Evolutionary conservation across 805 yeast species (phyloP).

Genomic region (Pichia membranifaciens): DNA sequence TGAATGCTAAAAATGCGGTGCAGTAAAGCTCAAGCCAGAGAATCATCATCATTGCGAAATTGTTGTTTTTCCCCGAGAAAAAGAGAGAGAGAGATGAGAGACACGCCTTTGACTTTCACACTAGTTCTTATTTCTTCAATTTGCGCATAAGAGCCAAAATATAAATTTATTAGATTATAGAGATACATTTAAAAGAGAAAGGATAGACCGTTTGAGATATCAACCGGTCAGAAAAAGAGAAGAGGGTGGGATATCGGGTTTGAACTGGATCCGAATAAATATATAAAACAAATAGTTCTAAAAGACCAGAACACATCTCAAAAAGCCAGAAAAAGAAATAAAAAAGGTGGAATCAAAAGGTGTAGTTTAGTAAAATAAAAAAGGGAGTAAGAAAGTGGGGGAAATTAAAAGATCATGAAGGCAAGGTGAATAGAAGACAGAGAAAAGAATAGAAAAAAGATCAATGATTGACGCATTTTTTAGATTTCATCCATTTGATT

Average conservation of each 20-base stretch:
- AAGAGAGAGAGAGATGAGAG: too few species aligned
- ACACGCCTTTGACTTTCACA: too few species aligned
- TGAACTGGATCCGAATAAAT: constrained; percentile 6
- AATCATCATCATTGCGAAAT: too few species aligned
- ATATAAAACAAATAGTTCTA: constrained; percentile 4
- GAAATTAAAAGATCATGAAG: not conserved
- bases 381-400: constrained; percentile 4
- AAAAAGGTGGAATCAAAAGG: constrained; percentile 2
- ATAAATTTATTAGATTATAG: constrained; percentile 8
- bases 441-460: constrained; percentile 6
- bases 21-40: too few species aligned
- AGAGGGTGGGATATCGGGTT: not conserved
- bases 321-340: constrained; percentile 5
- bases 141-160: not conserved
- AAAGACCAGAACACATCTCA: constrained; percentile 5
- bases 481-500: constrained; percentile 9
- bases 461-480: not conserved
- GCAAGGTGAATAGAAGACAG: not conserved
- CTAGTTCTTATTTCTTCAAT: too few species aligned
- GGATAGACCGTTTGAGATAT: not conserved
- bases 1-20: too few species aligned
- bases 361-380: constrained; percentile 1
- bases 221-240: not conserved
- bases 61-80: too few species aligned
- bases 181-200: constrained; percentile 8